Evolutionary conservation across 1,284 basidiomycete genomes (phyloP).

Genomic region (Apiotrichum mycotoxinovorans): DNA sequence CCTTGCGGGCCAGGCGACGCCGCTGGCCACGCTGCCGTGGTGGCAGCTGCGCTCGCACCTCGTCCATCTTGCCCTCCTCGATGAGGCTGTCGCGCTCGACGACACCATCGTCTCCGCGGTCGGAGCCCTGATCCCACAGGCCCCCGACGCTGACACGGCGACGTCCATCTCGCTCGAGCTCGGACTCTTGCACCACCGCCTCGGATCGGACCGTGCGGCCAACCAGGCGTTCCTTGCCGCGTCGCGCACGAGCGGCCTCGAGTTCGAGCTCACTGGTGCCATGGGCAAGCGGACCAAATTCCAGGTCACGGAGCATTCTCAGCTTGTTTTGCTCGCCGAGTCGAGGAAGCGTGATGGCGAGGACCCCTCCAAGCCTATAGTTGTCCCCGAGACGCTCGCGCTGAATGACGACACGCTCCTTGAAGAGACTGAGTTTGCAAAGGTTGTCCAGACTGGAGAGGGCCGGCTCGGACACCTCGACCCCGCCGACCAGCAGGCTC

Average conservation of each 20-base stretch:
- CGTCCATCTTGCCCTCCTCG: slow-evolving; percentile 78
- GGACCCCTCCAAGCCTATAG: slow-evolving; percentile 25
- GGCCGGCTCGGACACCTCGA: slow-evolving; percentile 62
- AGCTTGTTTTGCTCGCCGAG: slow-evolving; percentile 90
- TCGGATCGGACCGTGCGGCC: slow-evolving; percentile 70
- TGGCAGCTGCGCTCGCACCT: slow-evolving; percentile 74
- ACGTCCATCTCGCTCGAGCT: slow-evolving; percentile 73
- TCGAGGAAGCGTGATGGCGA: slow-evolving; percentile 58
- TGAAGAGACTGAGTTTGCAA: slow-evolving; percentile 86
- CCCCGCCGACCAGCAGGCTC: slow-evolving; percentile 74
- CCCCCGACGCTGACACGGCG: slow-evolving; percentile 55
- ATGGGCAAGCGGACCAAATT: slow-evolving; percentile 93
- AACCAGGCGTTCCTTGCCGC: slow-evolving; percentile 76
- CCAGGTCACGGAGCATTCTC: slow-evolving; percentile 78
- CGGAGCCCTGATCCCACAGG: slow-evolving; percentile 52
- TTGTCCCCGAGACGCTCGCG: slow-evolving; percentile 70
- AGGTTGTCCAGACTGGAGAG: slow-evolving; percentile 32
- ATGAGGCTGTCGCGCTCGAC: slow-evolving; percentile 71
- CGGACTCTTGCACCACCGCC: slow-evolving; percentile 71
- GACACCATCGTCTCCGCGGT: slow-evolving; percentile 55
- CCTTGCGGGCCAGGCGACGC: slow-evolving; percentile 48
- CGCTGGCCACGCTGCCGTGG: slow-evolving; percentile 59
- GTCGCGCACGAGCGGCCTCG: slow-evolving; percentile 69
- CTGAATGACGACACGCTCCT: slow-evolving; percentile 96
- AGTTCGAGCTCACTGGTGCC: slow-evolving; percentile 90